Conservation (phyloP, 2,329 filamentous ascomycete species). For the Aspergillus aculeatinus region DNA sequence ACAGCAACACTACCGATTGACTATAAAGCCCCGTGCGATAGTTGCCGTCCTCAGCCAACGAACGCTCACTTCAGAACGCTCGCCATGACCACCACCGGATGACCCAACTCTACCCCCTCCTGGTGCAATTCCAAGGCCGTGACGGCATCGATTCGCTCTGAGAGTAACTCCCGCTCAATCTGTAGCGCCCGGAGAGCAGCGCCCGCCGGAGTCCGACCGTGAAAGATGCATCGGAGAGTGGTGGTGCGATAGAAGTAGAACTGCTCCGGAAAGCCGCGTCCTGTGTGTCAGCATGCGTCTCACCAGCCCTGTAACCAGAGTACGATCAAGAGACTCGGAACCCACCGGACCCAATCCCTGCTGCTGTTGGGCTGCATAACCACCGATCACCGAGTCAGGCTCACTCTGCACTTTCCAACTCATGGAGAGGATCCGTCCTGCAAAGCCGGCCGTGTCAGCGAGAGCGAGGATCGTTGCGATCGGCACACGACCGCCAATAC, state of each 20-base stretch:
- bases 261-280: not conserved
- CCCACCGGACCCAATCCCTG: not conserved
- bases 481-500: not conserved
- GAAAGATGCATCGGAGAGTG: not conserved
- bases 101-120: not conserved
- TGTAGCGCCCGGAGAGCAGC: not conserved
- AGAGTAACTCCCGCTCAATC: not conserved
- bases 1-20: too few relatives aligned
- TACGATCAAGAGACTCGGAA: not conserved
- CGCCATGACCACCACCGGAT: conserved; percentile 4
- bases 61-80: not conserved
- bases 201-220: not conserved
- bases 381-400: not conserved
- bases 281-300: not conserved
- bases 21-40: too few relatives aligned
- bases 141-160: not conserved
- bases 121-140: not conserved
- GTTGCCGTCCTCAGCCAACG: too few relatives aligned
- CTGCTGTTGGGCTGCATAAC: not conserved
- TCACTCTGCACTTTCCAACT: conserved; percentile 3
- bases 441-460: not conserved
- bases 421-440: not conserved
- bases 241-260: conserved; percentile 5
- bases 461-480: not conserved
- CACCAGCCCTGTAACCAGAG: too few relatives aligned